Percentiles rank a stretch among this genome's conserved stretches.
Evolutionary conservation across 352 stramenopile genomes (phyloP).

Genomic region (Phytophthora sansomeana): DNA sequence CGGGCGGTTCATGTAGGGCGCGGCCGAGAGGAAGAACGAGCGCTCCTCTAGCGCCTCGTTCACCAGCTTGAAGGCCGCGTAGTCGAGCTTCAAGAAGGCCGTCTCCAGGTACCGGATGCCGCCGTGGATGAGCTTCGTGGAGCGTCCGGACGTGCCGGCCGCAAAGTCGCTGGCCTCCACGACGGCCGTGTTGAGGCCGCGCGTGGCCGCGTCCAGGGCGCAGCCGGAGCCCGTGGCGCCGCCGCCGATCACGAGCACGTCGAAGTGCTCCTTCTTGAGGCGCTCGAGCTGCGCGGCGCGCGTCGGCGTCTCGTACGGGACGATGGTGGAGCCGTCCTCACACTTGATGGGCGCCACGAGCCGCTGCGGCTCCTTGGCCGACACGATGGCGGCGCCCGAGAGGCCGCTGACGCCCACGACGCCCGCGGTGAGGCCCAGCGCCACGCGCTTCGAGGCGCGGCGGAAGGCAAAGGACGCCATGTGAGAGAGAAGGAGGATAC

Average conservation of each 20-base stretch:
- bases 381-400: conserved; percentile 67
- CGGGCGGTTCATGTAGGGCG: conserved; percentile 95
- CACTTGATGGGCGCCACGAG: conserved; percentile 84
- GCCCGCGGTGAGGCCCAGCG: conserved; percentile 59
- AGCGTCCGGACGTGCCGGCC: conserved; percentile 92
- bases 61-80: conserved; percentile 91
- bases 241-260: conserved; percentile 94
- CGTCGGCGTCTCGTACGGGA: conserved; percentile 83
- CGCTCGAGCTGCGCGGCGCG: conserved; percentile 72
- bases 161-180: conserved; percentile 94
- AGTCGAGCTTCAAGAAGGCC: conserved; percentile 94
- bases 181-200: conserved; percentile 93
- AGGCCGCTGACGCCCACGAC: conserved; percentile 58
- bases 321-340: conserved; percentile 86
- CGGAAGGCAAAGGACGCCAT: conserved; percentile 78
- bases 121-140: conserved; percentile 96
- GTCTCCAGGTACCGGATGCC: conserved; percentile 96
- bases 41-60: conserved; percentile 94
- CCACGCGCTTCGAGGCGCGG: conserved; percentile 59
- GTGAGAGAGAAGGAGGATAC: conserved; percentile 4
- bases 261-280: conserved; percentile 92
- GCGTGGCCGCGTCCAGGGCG: conserved; percentile 91
- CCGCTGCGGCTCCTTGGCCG: conserved; percentile 73
- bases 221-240: conserved; percentile 93
- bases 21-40: conserved; percentile 92